Base-by-base conservation (phyloP, 805 yeast genomes). In the Spencermartinsiella europaea region DNA sequence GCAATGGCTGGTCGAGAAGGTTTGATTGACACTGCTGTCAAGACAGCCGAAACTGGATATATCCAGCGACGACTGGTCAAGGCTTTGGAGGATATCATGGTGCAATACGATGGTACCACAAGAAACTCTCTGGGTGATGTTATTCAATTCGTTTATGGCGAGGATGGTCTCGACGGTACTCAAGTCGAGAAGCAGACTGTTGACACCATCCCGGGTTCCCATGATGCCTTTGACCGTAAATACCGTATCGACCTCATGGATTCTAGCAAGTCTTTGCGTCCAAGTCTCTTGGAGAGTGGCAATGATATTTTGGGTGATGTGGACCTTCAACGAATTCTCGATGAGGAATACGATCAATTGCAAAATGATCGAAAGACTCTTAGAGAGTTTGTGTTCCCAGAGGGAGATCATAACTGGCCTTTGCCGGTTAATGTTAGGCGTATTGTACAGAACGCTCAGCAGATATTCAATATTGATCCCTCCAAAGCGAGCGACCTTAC, bases 1-100 rank as follows among this genome's bases (percentile, higher is more conserved):
- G 97, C 98, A 44, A 93, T 93, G 96, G 98, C 99, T 63, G 99
- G 99, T 74, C 88, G 99, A 78, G 99, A 93, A 73, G 99, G 99
- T 76, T 76, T 93, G 65, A 95, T 93, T 66, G 99, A 93, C 77
- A 93, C 99, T 46, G 99, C 99, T 14, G 99, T 93, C 41, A 93
- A 93, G 68, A 93, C 99, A 36, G 98, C 99, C 2, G 98, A 91
- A 71, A 90, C 98, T 21, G 98, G 98, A 72, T 91, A 91, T 67
- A 90, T 91, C 63, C 98, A 91, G 72, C 91, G 98, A 76, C 91
- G 98, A 77, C 74, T 91, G 66, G 95, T 91, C 39, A 91, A 91
- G 68, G 98, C 98, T 22, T 72, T 90, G 69, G 98, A 90, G 65
- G 98, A 90, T 71, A 88, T 90, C 55, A 89, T 89, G 95, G 97